These are phyloP conservation scores for Postia placenta DNA, from an alignment of 768 basidiomycete species.

Conservation along the genomic window DNA sequence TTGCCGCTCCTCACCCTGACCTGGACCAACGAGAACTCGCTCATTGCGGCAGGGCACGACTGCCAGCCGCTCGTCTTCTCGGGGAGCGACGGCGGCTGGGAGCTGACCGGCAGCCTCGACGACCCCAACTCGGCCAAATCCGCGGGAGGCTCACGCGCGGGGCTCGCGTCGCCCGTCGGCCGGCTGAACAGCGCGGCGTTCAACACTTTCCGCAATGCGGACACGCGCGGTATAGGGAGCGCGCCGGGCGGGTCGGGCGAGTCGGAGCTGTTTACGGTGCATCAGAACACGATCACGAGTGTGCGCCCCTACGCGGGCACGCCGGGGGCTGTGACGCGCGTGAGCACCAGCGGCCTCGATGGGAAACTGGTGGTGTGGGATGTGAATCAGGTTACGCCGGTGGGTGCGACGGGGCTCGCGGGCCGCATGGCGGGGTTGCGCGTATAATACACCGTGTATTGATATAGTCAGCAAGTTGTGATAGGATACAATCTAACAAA, in stretches of 20 bases:
- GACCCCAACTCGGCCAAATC: slow-evolving; percentile 52
- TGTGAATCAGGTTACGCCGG: slow-evolving; percentile 48
- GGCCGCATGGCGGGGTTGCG: slow-evolving; percentile 23
- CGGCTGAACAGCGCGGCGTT: slow-evolving; percentile 91
- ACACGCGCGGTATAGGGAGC: slow-evolving; percentile 56
- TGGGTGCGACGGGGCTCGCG: slow-evolving; percentile 23
- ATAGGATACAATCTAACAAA: background rate
- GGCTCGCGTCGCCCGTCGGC: slow-evolving; percentile 38
- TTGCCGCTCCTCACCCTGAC: slow-evolving; percentile 81
- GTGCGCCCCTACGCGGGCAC: slow-evolving; percentile 67
- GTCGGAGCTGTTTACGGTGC: slow-evolving; percentile 82
- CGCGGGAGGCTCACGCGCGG: slow-evolving; percentile 38
- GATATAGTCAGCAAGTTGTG: slow-evolving; percentile 4
- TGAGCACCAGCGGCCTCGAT: slow-evolving; percentile 92
- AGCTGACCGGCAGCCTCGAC: slow-evolving; percentile 74
- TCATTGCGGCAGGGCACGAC: slow-evolving; percentile 95
- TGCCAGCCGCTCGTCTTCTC: slow-evolving; percentile 90
- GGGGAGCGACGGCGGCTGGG: slow-evolving; percentile 75
- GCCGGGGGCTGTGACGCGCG: slow-evolving; percentile 56
- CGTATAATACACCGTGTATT: slow-evolving; percentile 13
- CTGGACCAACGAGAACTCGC: slow-evolving; percentile 76
- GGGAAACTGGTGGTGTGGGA: slow-evolving; percentile 92
- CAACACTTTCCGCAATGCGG: slow-evolving; percentile 89
- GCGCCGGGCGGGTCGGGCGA: slow-evolving; percentile 36
- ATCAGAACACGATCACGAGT: slow-evolving; percentile 98